Evolutionary conservation across 495 filamentous ascomycete species (phyloP), one percentile per base, ranked within the genome.

Genomic region (Trichoderma gamsii): DNA sequence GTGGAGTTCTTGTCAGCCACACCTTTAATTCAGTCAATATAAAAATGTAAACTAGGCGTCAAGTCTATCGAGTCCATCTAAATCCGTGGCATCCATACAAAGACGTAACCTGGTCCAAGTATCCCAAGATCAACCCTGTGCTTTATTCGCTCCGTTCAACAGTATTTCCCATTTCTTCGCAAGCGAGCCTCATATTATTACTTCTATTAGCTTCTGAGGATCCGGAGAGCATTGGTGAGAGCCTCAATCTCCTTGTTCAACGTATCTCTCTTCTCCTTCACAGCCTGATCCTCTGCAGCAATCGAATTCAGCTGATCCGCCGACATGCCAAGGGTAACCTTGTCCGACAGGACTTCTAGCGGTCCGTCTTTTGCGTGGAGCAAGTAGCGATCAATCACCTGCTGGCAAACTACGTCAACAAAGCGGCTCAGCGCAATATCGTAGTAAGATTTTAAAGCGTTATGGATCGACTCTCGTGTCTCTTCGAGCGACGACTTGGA

Each of bases 381-480:
- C 13, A 81, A 71, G 65, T 68, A 72, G 63, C 80, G 69, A 41
- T 77, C 73, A 9, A 79, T 68, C 0, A 69, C 78, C 59, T 76
- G 76, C 18, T 70, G 70, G 69, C 78, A 85, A 18, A 88, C 73
- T 66, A 75, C 79, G 66, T 89, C 87, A 11, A 87, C 78, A 64
- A 89, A 88, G 1, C 83, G 76, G 67, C 83, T 84, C 23, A 71
- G 75, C 0, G 85, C 80, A 0, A 89, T 84, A 56, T 84, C 83
- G 76, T 90, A 89, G 72, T 90, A 90, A 2, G 81, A 76, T 61
- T 81, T 66, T 1, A 89, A 73, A 18, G 83, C 81, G 68, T 89
- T 84, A 63, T 89, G 85, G 8, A 90, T 79, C 0, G 86, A 80
- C 61, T 82, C 75, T 9, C 80, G 70, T 3, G 77, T 76, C n/a